These are phyloP conservation scores for Catharanthus roseus DNA, from an alignment of 257 asterid genomes.

Conservation along the genomic window DNA sequence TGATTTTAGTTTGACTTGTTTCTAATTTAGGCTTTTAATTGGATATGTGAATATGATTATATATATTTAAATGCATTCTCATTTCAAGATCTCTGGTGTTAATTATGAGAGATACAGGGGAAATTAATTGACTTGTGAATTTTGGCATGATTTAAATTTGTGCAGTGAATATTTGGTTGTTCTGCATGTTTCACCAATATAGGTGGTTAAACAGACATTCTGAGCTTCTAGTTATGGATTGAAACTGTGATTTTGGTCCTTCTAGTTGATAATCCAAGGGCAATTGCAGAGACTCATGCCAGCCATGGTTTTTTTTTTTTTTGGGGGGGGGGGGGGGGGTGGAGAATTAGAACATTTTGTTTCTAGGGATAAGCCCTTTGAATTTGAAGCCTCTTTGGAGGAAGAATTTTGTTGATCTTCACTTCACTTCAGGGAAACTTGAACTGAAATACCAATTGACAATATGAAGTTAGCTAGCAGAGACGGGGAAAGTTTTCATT, in stretches of 20 bases:
- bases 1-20: neutral
- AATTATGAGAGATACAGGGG: neutral
- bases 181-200: too few species aligned
- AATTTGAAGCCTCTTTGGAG: neutral
- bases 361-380: neutral
- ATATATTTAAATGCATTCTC: constrained; percentile 9
- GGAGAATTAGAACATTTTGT: neutral
- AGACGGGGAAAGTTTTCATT: too few species aligned
- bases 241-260: neutral
- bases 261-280: neutral
- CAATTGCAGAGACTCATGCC: neutral
- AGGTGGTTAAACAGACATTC: too few species aligned
- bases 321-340: too few species aligned
- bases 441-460: too few species aligned
- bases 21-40: constrained; percentile 3
- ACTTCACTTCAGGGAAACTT: too few species aligned
- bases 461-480: too few species aligned
- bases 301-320: too few species aligned
- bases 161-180: too few species aligned
- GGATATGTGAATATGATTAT: constrained; percentile 10
- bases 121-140: neutral
- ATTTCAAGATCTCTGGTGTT: constrained; percentile 6
- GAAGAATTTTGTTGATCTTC: neutral
- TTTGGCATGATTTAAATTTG: too few species aligned
- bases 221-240: too few species aligned